Base-by-base conservation (phyloP, 495 filamentous ascomycete genomes). In the Stereocaulon alpinum region DNA sequence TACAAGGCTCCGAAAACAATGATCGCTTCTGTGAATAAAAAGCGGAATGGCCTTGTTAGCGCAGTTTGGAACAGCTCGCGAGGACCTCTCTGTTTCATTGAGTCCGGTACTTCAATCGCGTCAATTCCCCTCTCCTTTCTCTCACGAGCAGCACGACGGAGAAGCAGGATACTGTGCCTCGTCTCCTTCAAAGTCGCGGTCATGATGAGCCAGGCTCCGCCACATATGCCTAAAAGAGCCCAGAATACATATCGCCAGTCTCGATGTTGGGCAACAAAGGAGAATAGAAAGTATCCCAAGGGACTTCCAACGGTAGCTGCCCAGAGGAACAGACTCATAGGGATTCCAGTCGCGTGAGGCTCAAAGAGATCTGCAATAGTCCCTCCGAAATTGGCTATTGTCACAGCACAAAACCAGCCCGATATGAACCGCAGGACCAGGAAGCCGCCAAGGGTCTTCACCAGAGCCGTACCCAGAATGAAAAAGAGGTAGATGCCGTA, bases 221-320 rank as follows among this genome's bases (percentile, higher is more conserved):
- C 74, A n/a, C 71, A 73, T 40, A 77, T 73, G 14, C 73, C 73
- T 63, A 79, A 71, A 17, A 77, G 62, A 30, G 75, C 68, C 76
- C 74, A 79, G 64, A 78, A 76, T 17, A 76, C 70, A 64, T 65
- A 69, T 29, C 70, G 66, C 70, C 72, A 74, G 27, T 66, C 69
- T 3, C 60, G 58, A 40, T 72, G 65, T 14, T 72, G 67, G 0
- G 69, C 76, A 43, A 79, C 67, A 42, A 73, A 76, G 5, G 74
- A 72, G 34, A 71, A 72, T 24, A 78, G 56, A 5, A 78, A 71
- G 32, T 73, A 71, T 1, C 75, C 75, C 40, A 68, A 69, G 4
- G 73, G 72, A 7, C 69, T 70, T 17, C 76, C 72, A 58, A 70
- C 68, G 15, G 73, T 73, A 29, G 71, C 73, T 63, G 73, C 69